Conservation (phyloP, 2,329 filamentous ascomycete species). For the Aspergillus neotritici region DNA sequence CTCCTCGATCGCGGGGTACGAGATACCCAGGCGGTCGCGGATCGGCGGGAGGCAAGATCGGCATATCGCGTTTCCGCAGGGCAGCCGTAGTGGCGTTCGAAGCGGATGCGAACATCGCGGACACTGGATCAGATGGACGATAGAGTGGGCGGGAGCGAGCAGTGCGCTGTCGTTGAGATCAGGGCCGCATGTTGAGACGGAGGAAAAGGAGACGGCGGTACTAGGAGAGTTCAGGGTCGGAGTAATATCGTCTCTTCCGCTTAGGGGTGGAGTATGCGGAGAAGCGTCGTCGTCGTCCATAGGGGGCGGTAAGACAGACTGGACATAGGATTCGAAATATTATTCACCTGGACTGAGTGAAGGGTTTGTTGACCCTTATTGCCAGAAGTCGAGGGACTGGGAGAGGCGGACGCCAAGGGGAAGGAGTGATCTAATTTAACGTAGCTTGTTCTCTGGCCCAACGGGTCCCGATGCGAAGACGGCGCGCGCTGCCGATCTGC, state of each 20-base stretch:
- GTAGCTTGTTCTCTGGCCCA: no score
- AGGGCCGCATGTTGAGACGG: background rate
- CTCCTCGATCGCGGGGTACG: constrained; percentile 66
- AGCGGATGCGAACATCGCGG: constrained; percentile 65
- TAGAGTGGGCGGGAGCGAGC: constrained; percentile 42
- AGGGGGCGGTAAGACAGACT: background rate
- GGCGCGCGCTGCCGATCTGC: no score
- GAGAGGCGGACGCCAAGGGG: no score
- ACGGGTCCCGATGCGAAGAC: no score
- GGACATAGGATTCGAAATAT: no score
- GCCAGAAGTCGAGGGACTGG: no score
- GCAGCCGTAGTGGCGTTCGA: constrained; percentile 64
- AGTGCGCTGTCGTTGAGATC: background rate
- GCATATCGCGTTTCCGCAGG: constrained; percentile 77
- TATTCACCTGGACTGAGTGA: no score
- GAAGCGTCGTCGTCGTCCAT: constrained; percentile 10
- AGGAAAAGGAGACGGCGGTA: background rate
- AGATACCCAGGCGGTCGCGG: constrained; percentile 62
- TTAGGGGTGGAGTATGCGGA: constrained; percentile 4
- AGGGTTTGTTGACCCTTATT: no score
- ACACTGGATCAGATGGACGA: constrained; percentile 74
- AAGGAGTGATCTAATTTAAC: no score
- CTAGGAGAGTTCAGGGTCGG: background rate
- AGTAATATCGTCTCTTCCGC: background rate
- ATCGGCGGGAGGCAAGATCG: constrained; percentile 65